Conservation (phyloP, 306 rosid genomes). For the Cotoneaster glaucophyllus region DNA sequence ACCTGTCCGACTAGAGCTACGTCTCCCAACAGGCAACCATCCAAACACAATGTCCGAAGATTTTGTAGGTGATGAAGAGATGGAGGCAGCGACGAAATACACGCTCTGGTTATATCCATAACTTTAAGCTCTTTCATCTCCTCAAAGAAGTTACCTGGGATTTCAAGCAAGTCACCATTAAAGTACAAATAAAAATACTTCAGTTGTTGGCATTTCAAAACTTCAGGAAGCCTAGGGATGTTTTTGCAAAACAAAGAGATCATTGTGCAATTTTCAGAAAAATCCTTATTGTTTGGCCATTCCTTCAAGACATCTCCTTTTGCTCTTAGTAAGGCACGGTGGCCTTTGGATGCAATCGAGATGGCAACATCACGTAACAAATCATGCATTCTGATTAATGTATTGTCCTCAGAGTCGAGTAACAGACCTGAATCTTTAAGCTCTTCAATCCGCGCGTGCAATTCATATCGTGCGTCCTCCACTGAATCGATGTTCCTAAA, state of each 20-base stretch:
- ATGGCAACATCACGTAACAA: slow-evolving; percentile 11
- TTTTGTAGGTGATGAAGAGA: neutral
- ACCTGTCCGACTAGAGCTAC: slow-evolving; percentile 26
- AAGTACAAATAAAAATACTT: neutral
- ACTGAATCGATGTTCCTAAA: neutral
- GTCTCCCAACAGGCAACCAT: slow-evolving; percentile 12
- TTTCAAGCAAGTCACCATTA: neutral
- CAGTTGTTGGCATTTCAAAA: neutral
- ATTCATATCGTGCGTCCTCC: neutral
- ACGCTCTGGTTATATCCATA: slow-evolving; percentile 1
- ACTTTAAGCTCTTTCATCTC: slow-evolving; percentile 10
- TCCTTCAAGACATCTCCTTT: neutral
- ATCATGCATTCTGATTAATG: slow-evolving; percentile 13
- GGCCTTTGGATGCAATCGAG: neutral
- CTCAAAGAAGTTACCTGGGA: neutral
- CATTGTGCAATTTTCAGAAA: no score
- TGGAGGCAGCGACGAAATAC: neutral
- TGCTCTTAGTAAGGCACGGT: neutral
- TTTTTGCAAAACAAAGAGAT: no score
- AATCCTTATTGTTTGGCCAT: neutral
- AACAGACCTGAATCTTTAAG: slow-evolving; percentile 19
- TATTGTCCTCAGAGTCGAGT: neutral
- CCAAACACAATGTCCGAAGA: slow-evolving; percentile 31
- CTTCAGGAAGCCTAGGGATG: no score
- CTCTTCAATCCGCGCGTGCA: neutral